Conservation (phyloP, 129 eudicot species). For the Mikania micrantha region DNA sequence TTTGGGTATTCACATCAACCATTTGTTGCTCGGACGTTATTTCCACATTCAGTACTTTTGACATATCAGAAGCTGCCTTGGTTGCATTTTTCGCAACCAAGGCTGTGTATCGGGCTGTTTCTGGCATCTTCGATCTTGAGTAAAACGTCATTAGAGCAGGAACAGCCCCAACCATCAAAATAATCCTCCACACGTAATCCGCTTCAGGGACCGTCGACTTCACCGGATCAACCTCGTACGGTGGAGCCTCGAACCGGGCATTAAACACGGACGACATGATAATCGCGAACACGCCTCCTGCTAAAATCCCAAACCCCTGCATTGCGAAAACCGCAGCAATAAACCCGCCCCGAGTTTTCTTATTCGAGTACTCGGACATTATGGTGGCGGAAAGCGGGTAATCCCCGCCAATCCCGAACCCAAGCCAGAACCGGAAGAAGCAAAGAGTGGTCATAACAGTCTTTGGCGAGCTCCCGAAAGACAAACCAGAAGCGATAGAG, state of each 20-base stretch:
- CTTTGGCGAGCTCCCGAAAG: conserved; percentile 42
- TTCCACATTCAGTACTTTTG: conserved; percentile 28
- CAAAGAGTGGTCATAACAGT: conserved; percentile 49
- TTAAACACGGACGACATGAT: conserved; percentile 28
- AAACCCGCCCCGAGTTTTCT: conserved; percentile 35
- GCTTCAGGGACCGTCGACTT: conserved; percentile 33
- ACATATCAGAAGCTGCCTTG: conserved; percentile 38
- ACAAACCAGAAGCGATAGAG: conserved; percentile 49
- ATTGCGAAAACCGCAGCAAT: conserved; percentile 41
- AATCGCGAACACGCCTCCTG: conserved; percentile 26
- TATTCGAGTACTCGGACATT: conserved; percentile 40
- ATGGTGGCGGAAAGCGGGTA: conserved; percentile 63
- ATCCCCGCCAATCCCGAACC: conserved; percentile 59
- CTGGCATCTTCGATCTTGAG: conserved; percentile 37
- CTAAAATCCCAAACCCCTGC: conserved; percentile 40
- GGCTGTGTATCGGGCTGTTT: conserved; percentile 38
- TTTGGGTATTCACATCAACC: not conserved
- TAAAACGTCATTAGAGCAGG: conserved; percentile 36
- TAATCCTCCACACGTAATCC: conserved; percentile 35
- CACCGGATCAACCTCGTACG: conserved; percentile 28
- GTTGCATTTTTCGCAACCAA: conserved; percentile 29
- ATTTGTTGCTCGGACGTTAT: conserved; percentile 22
- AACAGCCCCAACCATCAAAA: conserved; percentile 36
- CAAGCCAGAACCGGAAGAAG: conserved; percentile 59
- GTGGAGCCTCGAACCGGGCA: conserved; percentile 17